phyloP scores from a whole-genome alignment of 2,329 filamentous ascomycete genomes.

The Berkeleyomyces basicola region DNA sequence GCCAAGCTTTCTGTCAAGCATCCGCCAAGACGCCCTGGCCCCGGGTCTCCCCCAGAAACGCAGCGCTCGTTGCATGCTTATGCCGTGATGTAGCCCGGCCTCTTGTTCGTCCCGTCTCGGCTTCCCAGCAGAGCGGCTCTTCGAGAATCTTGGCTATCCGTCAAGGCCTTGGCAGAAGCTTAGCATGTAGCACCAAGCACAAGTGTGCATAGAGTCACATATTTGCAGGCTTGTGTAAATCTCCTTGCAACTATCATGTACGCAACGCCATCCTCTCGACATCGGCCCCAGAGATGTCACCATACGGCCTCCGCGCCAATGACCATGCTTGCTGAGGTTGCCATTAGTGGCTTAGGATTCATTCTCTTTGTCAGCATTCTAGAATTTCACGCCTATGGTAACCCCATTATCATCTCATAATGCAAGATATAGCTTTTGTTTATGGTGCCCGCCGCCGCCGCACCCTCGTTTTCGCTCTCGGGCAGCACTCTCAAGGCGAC shows the following conservation, averaged over 20 bases:
- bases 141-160: background rate
- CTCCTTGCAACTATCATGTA: background rate
- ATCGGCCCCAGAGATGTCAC: background rate
- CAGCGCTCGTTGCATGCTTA: background rate
- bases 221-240: too few species aligned
- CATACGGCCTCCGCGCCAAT: background rate
- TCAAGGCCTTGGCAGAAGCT: background rate
- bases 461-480: too few species aligned
- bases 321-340: background rate
- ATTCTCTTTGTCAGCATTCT: background rate
- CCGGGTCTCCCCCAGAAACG: background rate
- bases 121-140: background rate
- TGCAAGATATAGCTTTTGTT: too few species aligned
- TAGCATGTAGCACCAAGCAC: background rate
- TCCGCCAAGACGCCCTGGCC: background rate
- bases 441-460: too few species aligned
- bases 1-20: background rate
- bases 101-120: background rate
- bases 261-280: background rate
- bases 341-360: background rate
- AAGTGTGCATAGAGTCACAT: background rate
- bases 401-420: background rate
- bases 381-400: background rate
- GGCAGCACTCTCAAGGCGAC: too few species aligned
- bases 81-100: background rate